A percentile compares a stretch with the other conserved stretches of the same genome.
These are phyloP conservation scores for Claviceps humidiphila DNA, from an alignment of 2,329 filamentous ascomycete genomes.

Conservation along the genomic window DNA sequence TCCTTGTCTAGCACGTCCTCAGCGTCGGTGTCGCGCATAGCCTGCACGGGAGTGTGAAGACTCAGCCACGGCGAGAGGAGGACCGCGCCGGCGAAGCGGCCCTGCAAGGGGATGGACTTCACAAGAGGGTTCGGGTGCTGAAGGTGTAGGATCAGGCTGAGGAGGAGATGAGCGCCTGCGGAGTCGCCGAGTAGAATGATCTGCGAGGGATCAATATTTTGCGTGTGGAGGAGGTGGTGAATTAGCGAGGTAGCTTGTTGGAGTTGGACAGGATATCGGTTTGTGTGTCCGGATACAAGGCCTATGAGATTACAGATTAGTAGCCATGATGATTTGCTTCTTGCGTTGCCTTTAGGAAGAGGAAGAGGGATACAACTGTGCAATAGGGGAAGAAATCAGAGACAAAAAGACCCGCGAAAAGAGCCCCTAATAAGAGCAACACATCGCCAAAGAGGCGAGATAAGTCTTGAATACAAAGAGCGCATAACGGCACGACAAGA, in stretches of 20 bases:
- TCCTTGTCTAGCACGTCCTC: constrained; percentile 1
- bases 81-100: constrained; percentile 2
- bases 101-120: background rate
- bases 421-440: too few relatives aligned
- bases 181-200: constrained; percentile 5
- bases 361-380: too few relatives aligned
- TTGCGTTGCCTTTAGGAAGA: too few relatives aligned
- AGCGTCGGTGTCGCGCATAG: background rate
- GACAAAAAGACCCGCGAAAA: background rate
- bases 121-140: constrained; percentile 2
- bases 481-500: too few relatives aligned
- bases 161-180: constrained; percentile 3
- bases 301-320: background rate
- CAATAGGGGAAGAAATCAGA: background rate
- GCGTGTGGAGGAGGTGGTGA: background rate
- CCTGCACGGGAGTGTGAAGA: background rate
- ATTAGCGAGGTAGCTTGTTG: constrained; percentile 2
- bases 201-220: background rate
- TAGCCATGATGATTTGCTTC: background rate
- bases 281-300: background rate
- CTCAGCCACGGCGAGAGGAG: constrained; percentile 5
- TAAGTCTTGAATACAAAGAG: too few relatives aligned
- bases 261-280: constrained; percentile 4
- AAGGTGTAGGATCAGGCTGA: constrained; percentile 2
- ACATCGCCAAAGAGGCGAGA: too few relatives aligned